These are phyloP conservation scores for Arthrobotrys musiformis DNA, from an alignment of 2,329 filamentous ascomycete species.

Conservation along the genomic window DNA sequence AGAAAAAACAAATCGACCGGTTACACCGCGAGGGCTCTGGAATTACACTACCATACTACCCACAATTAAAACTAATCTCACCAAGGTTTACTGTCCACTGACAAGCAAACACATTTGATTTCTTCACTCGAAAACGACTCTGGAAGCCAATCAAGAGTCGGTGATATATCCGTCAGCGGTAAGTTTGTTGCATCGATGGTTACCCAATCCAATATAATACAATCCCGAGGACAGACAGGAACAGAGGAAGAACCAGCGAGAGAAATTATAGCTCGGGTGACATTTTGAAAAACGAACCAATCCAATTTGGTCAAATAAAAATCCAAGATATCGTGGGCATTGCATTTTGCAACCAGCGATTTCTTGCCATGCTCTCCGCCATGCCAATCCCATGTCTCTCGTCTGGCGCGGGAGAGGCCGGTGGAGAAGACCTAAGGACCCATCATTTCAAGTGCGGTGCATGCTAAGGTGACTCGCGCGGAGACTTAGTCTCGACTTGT, in stretches of 20 bases:
- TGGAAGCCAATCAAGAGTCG: slow-evolving; percentile 56
- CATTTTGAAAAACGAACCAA: slow-evolving; percentile 17
- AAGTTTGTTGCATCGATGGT: slow-evolving; percentile 49
- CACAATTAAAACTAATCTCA: slow-evolving; percentile 44
- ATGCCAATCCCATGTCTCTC: slow-evolving; percentile 52
- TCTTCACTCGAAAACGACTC: slow-evolving; percentile 32
- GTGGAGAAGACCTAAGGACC: slow-evolving; percentile 35
- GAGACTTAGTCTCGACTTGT: slow-evolving; percentile 42
- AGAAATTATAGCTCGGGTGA: not conserved
- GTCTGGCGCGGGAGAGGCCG: slow-evolving; percentile 49
- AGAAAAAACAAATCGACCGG: slow-evolving; percentile 48
- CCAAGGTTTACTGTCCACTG: slow-evolving; percentile 38
- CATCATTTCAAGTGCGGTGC: too few relatives aligned
- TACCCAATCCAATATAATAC: slow-evolving; percentile 41
- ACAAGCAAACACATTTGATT: slow-evolving; percentile 43
- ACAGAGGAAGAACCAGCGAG: too few relatives aligned
- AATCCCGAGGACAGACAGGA: not conserved
- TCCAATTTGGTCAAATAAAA: slow-evolving; percentile 5
- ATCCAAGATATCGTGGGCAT: slow-evolving; percentile 43
- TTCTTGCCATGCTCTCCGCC: slow-evolving; percentile 12
- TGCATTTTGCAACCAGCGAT: slow-evolving; percentile 5
- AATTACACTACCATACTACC: slow-evolving; percentile 33
- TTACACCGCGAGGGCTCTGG: slow-evolving; percentile 46
- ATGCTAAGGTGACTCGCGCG: slow-evolving; percentile 24
- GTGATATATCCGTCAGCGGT: slow-evolving; percentile 54